A percentile compares a stretch with the other conserved stretches of the same genome.
Evolutionary conservation across 306 rosid genomes (phyloP).

Genomic region (Prunus armeniaca): DNA sequence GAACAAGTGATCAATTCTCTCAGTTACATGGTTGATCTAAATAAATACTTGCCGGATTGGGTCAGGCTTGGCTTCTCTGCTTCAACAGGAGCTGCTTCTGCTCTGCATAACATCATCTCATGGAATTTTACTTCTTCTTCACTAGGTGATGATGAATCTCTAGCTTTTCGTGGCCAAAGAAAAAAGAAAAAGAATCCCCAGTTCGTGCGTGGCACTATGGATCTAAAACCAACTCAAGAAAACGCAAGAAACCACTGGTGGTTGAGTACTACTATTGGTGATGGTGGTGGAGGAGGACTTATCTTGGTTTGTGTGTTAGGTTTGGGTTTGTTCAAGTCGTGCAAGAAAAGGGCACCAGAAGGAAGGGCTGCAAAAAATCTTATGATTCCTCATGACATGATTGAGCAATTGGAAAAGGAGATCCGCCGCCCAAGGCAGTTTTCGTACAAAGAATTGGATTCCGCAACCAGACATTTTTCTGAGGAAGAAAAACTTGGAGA

Average conservation of each 20-base stretch:
- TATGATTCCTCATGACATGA: slow-evolving; percentile 5
- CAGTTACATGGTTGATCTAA: not conserved
- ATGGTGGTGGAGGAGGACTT: no score
- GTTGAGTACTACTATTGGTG: no score
- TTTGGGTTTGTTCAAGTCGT: no score
- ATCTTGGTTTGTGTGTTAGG: no score
- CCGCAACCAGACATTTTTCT: not conserved
- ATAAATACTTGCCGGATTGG: not conserved
- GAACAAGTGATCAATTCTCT: not conserved
- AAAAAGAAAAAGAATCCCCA: no score
- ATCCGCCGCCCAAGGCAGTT: slow-evolving; percentile 30
- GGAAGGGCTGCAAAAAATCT: no score
- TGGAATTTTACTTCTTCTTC: not conserved
- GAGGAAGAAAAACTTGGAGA: slow-evolving; percentile 3
- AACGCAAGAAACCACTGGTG: no score
- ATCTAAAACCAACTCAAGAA: no score
- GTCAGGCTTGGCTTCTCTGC: slow-evolving; percentile 32
- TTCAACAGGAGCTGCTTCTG: not conserved
- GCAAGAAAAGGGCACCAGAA: no score
- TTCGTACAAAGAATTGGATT: not conserved
- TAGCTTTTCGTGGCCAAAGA: no score
- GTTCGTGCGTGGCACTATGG: no score
- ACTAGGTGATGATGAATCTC: no score
- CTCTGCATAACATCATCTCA: not conserved
- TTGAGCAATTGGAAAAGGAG: slow-evolving; percentile 25